Base-by-base conservation (phyloP, 2,329 filamentous ascomycete species). In the Ophiostoma pallidulum region DNA sequence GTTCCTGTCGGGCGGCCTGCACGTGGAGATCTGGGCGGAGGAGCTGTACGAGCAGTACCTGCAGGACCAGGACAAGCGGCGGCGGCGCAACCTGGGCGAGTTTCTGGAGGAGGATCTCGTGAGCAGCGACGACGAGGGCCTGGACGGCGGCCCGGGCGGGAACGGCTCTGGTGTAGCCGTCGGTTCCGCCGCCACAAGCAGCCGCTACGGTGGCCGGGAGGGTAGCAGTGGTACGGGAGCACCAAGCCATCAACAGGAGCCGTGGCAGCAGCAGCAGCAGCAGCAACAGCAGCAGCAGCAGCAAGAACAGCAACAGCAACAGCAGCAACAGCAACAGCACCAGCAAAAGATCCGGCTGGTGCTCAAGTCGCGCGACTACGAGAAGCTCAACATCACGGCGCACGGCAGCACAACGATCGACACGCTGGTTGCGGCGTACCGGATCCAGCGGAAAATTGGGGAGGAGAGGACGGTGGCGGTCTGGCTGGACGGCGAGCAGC, bases 1-100 rank as follows among this genome's bases (percentile, higher is more conserved):
- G 2, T 73, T 75, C 40, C 55, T 60, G 45, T 63, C 70, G 3
- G 72, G 75, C 22, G 71, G 74, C 20, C 74, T 94, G n/a, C 75
- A 84, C 54, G 73, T 94, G 53, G 82, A 90, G 62, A 85, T 84
- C 7, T 87, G 86, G 75, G 91, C 85, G 0, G 70, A 78, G 8
- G 78, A 84, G 10, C 63, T 76, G 2, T 83, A 78, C 53, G 64
- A 64, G 22, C 60, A 65, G 14, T 68, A 74, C 58, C 66, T 73
- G 53, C 65, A 66, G 44, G 65, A 69, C 28, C 68, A 73, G 51
- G 75, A 78, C 55, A 65, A 63, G 14, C 67, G 69, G 49, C 68
- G 70, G 13, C 64, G 62, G 28, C 63, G 67, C 28, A 63, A 66
- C 22, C 62, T 68, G 4, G 69, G 70, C 35, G 66, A 70, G 48